Base-by-base conservation (phyloP, 2,329 filamentous ascomycete species). In the Diaporthe capsici region DNA sequence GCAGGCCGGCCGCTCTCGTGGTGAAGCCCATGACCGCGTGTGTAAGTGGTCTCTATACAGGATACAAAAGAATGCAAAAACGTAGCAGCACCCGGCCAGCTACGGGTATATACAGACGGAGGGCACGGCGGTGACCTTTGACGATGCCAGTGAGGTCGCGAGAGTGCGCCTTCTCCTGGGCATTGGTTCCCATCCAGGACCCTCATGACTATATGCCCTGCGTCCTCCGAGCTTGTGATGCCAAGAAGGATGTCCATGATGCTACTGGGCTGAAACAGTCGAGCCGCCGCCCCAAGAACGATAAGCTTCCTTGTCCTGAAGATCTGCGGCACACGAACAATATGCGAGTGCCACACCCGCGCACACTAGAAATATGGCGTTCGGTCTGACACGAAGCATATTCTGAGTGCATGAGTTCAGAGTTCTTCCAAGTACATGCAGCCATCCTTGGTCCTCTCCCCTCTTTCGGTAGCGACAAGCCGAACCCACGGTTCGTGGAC, bases 181-280 rank as follows among this genome's bases (percentile, higher is more conserved):
- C n/a, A 25, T 6, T 31, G n/a, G n/a, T 12, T 17, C 34, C 34
- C 47, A 1, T 55, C n/a, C 49, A 53, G 49, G 65, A 42, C 34
- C n/a, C 65, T 70, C 65, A 70, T 70, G 65, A 42, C 65, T 70
- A 70, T 70, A 70, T 70, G 65, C 37, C 20, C 47, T 22, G 34
- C 49, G 15, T 39, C n/a, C 34, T 55, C 34, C 49, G 65, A 63
- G 57, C 53, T 47, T 75, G n/a, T 70, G 65, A 34, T 63, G 73
- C 73, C 73, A 75, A 75, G 73, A 55, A 60, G 42, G 65, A 75
- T 71, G 65, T 58, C 73, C 73, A 71, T 67, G 73, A 71, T 75
- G 73, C 57, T 71, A 75, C 65, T 65, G 34, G 53, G 55, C 65
- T 75, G 73, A 75, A 75, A 75, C 73, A 71, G 51, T 71, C 31